Evolutionary conservation across 2,329 filamentous ascomycete species (phyloP).

Genomic region (Sclerotinia nivalis): DNA sequence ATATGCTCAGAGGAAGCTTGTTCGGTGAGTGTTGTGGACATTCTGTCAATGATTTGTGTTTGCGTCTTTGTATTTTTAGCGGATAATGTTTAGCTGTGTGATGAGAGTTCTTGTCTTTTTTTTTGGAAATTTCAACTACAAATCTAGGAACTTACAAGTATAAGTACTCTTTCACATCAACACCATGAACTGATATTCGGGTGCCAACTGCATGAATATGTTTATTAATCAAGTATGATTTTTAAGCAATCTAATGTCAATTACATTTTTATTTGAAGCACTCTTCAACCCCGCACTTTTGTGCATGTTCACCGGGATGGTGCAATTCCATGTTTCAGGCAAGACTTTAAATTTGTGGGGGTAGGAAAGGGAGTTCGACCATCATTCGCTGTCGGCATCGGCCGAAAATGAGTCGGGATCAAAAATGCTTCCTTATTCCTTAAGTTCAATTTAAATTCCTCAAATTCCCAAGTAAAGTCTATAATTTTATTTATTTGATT

Average conservation of each 20-base stretch:
- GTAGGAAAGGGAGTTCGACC: too few species aligned
- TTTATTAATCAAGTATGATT: slow-evolving; percentile 23
- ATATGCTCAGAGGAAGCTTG: slow-evolving; percentile 8
- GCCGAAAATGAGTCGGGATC: background rate
- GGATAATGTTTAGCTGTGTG: background rate
- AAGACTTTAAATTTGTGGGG: background rate
- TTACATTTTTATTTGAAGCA: background rate
- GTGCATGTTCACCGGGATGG: background rate
- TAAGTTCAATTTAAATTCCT: background rate
- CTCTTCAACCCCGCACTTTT: slow-evolving; percentile 14
- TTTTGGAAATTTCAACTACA: background rate
- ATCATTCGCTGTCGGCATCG: background rate
- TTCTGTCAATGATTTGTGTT: background rate
- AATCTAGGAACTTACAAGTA: background rate
- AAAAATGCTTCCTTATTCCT: background rate
- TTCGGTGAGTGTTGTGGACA: slow-evolving; percentile 21
- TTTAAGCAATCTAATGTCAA: slow-evolving; percentile 14
- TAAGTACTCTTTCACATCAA: slow-evolving; percentile 6
- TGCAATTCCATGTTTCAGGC: slow-evolving; percentile 10
- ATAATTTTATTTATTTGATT: background rate
- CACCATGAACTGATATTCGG: background rate
- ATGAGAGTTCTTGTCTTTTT: background rate
- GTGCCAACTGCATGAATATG: background rate
- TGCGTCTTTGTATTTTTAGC: background rate
- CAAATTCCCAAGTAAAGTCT: background rate